A percentile compares a stretch with the other conserved stretches of the same genome.
These are phyloP conservation scores for Leucaena leucocephala DNA, from an alignment of 306 rosid genomes.

Conservation along the genomic window DNA sequence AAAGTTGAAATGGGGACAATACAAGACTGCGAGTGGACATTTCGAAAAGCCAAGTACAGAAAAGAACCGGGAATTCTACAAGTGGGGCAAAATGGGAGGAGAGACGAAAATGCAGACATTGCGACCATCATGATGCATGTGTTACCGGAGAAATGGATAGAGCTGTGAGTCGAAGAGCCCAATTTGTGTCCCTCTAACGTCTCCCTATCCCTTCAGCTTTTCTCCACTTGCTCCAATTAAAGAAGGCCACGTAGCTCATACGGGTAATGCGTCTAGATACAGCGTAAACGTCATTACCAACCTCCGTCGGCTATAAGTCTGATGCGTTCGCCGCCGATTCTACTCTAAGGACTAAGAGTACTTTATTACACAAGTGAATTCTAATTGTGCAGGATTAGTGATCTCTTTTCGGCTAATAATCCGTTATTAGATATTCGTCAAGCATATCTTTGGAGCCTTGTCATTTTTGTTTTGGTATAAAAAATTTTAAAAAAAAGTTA, in stretches of 20 bases:
- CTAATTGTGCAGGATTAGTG: no score
- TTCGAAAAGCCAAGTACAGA: constrained; percentile 32
- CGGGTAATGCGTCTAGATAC: not conserved
- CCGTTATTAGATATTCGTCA: not conserved
- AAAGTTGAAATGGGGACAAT: constrained; percentile 25
- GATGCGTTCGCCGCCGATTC: no score
- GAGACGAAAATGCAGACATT: constrained; percentile 42
- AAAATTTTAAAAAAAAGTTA: no score
- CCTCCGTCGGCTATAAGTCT: no score
- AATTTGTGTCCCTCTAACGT: not conserved
- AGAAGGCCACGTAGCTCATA: not conserved
- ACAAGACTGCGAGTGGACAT: not conserved
- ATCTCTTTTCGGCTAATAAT: no score
- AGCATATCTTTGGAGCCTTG: no score
- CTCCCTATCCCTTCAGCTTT: not conserved
- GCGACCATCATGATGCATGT: constrained; percentile 44
- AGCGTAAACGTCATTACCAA: no score
- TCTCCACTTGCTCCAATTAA: not conserved
- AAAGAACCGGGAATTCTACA: not conserved
- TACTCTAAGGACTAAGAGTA: no score
- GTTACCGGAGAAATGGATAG: not conserved
- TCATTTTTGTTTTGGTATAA: no score
- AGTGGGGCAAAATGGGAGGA: constrained; percentile 19
- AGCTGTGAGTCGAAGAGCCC: not conserved
- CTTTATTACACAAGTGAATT: no score